Base-by-base conservation (phyloP, 2,329 filamentous ascomycete genomes). In the Epichloe bromicola region DNA sequence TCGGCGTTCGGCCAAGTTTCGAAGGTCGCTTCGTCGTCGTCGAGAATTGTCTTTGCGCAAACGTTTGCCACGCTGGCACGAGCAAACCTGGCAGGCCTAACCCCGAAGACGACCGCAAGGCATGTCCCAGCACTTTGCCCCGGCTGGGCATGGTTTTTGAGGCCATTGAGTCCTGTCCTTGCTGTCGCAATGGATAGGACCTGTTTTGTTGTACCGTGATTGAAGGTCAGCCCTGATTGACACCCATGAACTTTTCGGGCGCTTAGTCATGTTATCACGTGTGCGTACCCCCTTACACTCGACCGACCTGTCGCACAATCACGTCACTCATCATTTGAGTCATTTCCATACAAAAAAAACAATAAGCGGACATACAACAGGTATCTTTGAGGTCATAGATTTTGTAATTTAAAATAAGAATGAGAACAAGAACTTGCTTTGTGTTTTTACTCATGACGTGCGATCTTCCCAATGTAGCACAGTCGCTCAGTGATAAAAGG, bases 1-100 rank as follows among this genome's bases (percentile, higher is more conserved):
- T 78, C 23, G 86, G 79, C 54, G 86, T 86, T 59, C 82, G 78
- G 60, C 93, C 93, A 55, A 98, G 85, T 74, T 96, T 93, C 43
- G 91, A 96, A 52, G 74, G 70, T 59, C 76, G 74, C 63, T 70
- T 68, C 49, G 80, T 65, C 42, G 87, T 85, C 41, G 81, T 83
- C 51, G 86, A 90, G 73, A 96, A 96, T 15, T 52, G 65, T 38
- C 67, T 61, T 51, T 69, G 56, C 57, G 67, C 50, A 57, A 48
- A 49, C 45, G 46, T 56, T 62, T 79, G 80, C 69, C 88, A 83
- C 46, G 83, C 82, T 12, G 86, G 86, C 14, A 87, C 71, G 46
- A 91, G 81, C 65, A 90, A 89, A 26, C 77, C 69, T 33, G 86
- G 85, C 45, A 89, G 71, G n/a, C 74, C 75, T 53, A 73, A 68